Evolutionary conservation across 371 early-diverging fungal genomes (phyloP), one percentile per base, ranked within the genome.

Genomic region (Mortierella sp.): DNA sequence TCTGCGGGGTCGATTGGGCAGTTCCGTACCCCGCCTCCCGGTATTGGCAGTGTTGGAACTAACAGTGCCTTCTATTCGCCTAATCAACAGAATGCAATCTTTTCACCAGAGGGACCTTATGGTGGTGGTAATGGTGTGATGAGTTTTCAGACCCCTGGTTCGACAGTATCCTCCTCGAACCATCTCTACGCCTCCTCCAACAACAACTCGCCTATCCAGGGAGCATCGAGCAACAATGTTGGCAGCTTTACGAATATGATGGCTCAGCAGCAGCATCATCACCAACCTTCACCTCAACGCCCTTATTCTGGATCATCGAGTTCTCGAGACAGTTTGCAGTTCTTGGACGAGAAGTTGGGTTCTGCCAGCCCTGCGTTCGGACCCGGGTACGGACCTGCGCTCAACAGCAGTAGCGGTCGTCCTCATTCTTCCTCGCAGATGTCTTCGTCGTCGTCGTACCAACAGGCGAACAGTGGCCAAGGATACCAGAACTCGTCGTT

Each of bases 101-200:
- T 86, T 57, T 75, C 86, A 11, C 80, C 86, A 6, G 86, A 86
- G 52, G 86, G 86, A 26, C 86, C 86, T 28, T 86, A 86, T 45
- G 80, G 77, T 2, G 70, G 74, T 50, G 50, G 50, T 50, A 50
- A 50, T 50, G 50, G 50, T 16, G 34, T 75, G 11, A 79, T 79
- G 70, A 80, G 82, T 8, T 86, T 73, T 55, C 78, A 79, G 31
- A 77, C 77, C 1, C 77, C 81, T 2, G 77, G 44, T 9, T 77
- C 82, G 44, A 58, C 70, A 24, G 31, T 75, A 0, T 24, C 42
- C 3, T 24, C 42, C 2, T 75, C 81, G 6, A 81, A 54, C 58
- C 79, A 81, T 31, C 42, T 78, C 19, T 86, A 82, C 73, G 50
- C 50, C 47, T 47, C 47, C 16, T 82, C 82, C 34, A 75, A 70